phyloP scores from a whole-genome alignment of 2,329 filamentous ascomycete genomes.

The Claviceps spartinae region DNA sequence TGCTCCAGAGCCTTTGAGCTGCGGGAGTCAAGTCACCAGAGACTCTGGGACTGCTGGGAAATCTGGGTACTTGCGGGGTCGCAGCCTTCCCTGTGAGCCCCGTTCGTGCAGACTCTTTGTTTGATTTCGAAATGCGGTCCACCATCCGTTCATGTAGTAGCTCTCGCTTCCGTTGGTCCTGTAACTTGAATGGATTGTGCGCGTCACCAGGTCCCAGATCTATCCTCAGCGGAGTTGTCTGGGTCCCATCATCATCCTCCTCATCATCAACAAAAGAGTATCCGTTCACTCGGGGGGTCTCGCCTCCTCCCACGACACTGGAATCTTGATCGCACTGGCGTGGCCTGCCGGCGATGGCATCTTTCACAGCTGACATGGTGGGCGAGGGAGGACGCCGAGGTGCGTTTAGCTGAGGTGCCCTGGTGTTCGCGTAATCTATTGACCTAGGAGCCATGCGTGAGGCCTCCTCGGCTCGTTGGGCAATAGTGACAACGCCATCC shows the following conservation, averaged over 20 bases:
- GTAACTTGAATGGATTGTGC: constrained; percentile 71
- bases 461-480: constrained; percentile 52
- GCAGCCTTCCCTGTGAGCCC: constrained; percentile 47
- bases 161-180: constrained; percentile 63
- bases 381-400: constrained; percentile 53
- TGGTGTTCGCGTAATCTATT: constrained; percentile 73
- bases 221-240: constrained; percentile 26
- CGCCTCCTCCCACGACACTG: constrained; percentile 41
- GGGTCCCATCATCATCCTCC: constrained; percentile 27
- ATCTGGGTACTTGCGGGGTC: constrained; percentile 52
- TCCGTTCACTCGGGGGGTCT: constrained; percentile 84
- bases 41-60: constrained; percentile 51
- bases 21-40: constrained; percentile 55
- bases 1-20: constrained; percentile 53
- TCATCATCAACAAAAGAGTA: constrained; percentile 90
- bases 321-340: constrained; percentile 50
- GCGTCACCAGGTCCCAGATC: constrained; percentile 45
- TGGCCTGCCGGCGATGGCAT: constrained; percentile 66
- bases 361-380: constrained; percentile 69
- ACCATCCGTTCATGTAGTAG: constrained; percentile 77
- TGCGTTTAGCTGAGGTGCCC: constrained; percentile 44
- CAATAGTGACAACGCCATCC: constrained; percentile 45
- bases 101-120: constrained; percentile 45
- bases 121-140: constrained; percentile 62
- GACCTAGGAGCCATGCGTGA: constrained; percentile 65